Evolutionary conservation across 768 basidiomycete species (phyloP).

Genomic region (Russula dissimulans): DNA sequence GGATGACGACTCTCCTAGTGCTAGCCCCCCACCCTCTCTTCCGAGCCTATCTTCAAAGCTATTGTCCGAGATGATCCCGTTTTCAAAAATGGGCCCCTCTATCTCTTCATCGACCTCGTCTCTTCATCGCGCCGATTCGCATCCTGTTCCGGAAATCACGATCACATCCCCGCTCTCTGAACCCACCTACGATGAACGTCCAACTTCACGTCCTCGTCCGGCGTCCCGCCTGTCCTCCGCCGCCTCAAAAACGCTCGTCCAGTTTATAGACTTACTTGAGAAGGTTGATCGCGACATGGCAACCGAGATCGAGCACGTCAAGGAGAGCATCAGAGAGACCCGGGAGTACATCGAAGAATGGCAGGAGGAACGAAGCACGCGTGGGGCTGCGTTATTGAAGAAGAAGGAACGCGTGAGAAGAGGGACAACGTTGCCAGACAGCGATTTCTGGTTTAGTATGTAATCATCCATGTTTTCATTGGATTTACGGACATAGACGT

Average conservation of each 20-base stretch:
- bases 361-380: slow-evolving; percentile 10
- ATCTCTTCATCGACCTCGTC: slow-evolving; percentile 3
- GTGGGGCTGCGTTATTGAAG: neutral
- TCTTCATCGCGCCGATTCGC: neutral
- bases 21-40: neutral
- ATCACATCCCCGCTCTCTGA: slow-evolving; percentile 13
- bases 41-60: neutral
- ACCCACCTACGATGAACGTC: neutral
- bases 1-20: neutral
- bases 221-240: neutral
- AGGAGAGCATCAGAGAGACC: slow-evolving; percentile 16
- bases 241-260: slow-evolving; percentile 11
- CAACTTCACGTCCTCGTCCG: neutral
- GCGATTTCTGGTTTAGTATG: slow-evolving; percentile 8
- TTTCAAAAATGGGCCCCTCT: neutral
- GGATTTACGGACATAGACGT: neutral
- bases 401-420: slow-evolving; percentile 7
- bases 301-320: slow-evolving; percentile 15
- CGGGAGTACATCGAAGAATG: slow-evolving; percentile 10
- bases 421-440: slow-evolving; percentile 6
- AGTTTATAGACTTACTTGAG: slow-evolving; percentile 16
- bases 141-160: slow-evolving; percentile 14
- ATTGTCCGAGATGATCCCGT: neutral
- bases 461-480: neutral
- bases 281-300: slow-evolving; percentile 17